Conservation (phyloP, 768 basidiomycete species). For the Cantharellus cinnabarinus region DNA sequence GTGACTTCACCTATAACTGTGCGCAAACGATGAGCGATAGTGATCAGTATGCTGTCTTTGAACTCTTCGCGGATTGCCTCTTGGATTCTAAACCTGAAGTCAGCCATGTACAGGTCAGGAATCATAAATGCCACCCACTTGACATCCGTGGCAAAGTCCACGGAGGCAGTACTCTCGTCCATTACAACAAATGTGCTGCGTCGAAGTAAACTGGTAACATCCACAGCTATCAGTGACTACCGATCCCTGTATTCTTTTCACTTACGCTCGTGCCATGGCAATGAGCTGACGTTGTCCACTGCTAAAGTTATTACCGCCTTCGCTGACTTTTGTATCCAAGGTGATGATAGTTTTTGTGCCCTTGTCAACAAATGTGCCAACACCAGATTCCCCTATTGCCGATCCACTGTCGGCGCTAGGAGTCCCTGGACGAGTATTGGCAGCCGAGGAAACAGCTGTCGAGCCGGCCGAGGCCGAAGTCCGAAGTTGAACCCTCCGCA, state of each 20-base stretch:
- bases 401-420: not conserved
- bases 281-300: slow-evolving; percentile 24
- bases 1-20: not conserved
- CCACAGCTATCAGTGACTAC: not conserved
- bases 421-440: slow-evolving; percentile 7
- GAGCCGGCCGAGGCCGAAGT: slow-evolving; percentile 15
- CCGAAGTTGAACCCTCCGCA: slow-evolving; percentile 49
- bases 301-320: slow-evolving; percentile 24
- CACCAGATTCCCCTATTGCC: not conserved
- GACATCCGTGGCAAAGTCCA: slow-evolving; percentile 18
- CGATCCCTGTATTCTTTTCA: not conserved
- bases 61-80: slow-evolving; percentile 21
- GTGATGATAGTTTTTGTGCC: slow-evolving; percentile 10
- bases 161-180: slow-evolving; percentile 15
- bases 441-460: slow-evolving; percentile 10
- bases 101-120: slow-evolving; percentile 4
- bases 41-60: slow-evolving; percentile 17
- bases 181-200: slow-evolving; percentile 12
- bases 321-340: slow-evolving; percentile 18
- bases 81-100: slow-evolving; percentile 15
- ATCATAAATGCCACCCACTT: slow-evolving; percentile 11
- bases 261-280: slow-evolving; percentile 13
- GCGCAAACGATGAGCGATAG: slow-evolving; percentile 9
- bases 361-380: not conserved
- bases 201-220: slow-evolving; percentile 7